A percentile compares a stretch with the other conserved stretches of the same genome.
phyloP scores from a whole-genome alignment of 805 yeast genomes.

The Debaryomyces maramus region DNA sequence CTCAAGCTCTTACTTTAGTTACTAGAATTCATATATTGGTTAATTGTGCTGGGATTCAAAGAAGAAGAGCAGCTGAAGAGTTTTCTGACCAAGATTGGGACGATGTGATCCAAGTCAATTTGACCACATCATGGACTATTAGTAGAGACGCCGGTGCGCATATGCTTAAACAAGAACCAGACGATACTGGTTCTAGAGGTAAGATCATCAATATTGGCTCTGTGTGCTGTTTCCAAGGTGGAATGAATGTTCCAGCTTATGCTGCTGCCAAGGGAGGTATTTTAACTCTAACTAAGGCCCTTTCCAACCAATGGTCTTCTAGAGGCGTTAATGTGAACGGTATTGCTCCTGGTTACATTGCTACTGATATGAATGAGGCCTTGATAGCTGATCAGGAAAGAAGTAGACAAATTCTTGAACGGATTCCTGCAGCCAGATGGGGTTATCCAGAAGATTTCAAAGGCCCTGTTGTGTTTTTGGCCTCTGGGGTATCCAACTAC shows the following conservation, averaged over 20 bases:
- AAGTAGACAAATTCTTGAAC: conserved; percentile 25
- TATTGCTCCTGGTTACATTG: conserved; percentile 51
- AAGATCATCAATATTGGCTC: conserved; percentile 42
- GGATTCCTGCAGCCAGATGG: conserved; percentile 50
- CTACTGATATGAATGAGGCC: conserved; percentile 44
- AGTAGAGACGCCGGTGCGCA: conserved; percentile 28
- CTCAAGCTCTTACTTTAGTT: conserved; percentile 4
- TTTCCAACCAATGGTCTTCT: conserved; percentile 45
- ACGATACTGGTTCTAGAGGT: conserved; percentile 22
- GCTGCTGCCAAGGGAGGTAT: conserved; percentile 44
- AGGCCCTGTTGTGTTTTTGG: conserved; percentile 38
- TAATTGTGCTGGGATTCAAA: conserved; percentile 43
- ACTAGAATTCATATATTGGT: conserved; percentile 34
- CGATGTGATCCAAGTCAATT: conserved; percentile 39
- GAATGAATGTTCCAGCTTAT: conserved; percentile 35
- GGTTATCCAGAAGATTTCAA: conserved; percentile 50
- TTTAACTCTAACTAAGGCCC: conserved; percentile 30
- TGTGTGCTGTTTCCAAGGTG: conserved; percentile 38
- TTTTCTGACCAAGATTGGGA: conserved; percentile 37
- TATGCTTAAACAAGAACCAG: conserved; percentile 23
- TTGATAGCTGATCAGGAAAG: conserved; percentile 2
- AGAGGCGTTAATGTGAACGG: conserved; percentile 47
- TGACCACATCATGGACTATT: conserved; percentile 36
- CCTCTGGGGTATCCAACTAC: conserved; percentile 9
- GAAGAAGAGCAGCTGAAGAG: conserved; percentile 28